Evolutionary conservation across 768 basidiomycete genomes (phyloP).

Genomic region (Suillus tomentosus): DNA sequence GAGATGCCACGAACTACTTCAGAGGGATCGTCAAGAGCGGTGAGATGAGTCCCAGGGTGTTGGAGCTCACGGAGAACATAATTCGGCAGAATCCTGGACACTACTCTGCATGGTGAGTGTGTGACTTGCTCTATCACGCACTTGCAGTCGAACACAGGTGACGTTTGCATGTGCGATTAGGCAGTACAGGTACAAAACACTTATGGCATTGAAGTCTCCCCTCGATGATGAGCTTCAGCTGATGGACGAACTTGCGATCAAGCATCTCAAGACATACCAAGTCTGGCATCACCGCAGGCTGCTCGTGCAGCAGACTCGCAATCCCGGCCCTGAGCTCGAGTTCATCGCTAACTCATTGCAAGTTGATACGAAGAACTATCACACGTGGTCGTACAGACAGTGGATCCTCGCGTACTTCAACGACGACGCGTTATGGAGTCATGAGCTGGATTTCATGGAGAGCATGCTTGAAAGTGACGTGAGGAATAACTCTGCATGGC

Average conservation of each 20-base stretch:
- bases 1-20: constrained; percentile 91
- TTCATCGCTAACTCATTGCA: constrained; percentile 77
- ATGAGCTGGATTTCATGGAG: constrained; percentile 78
- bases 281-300: constrained; percentile 95
- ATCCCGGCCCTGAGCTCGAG: constrained; percentile 66
- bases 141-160: background rate
- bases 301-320: constrained; percentile 57
- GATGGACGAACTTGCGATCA: constrained; percentile 85
- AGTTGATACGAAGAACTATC: constrained; percentile 93
- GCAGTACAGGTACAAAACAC: constrained; percentile 94
- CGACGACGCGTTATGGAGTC: constrained; percentile 66
- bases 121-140: constrained; percentile 10
- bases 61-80: constrained; percentile 85
- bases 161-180: constrained; percentile 41
- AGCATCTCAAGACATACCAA: constrained; percentile 93
- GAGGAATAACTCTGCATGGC: constrained; percentile 97
- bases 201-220: constrained; percentile 64
- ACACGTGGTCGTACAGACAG: constrained; percentile 98
- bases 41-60: constrained; percentile 80
- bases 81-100: constrained; percentile 94
- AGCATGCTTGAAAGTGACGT: constrained; percentile 72
- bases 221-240: constrained; percentile 78
- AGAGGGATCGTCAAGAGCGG: constrained; percentile 76
- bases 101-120: constrained; percentile 89
- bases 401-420: constrained; percentile 90